A percentile compares a stretch with the other conserved stretches of the same genome.
Conservation (phyloP, 331 rosid genomes). For the Stylosanthes scabra region DNA sequence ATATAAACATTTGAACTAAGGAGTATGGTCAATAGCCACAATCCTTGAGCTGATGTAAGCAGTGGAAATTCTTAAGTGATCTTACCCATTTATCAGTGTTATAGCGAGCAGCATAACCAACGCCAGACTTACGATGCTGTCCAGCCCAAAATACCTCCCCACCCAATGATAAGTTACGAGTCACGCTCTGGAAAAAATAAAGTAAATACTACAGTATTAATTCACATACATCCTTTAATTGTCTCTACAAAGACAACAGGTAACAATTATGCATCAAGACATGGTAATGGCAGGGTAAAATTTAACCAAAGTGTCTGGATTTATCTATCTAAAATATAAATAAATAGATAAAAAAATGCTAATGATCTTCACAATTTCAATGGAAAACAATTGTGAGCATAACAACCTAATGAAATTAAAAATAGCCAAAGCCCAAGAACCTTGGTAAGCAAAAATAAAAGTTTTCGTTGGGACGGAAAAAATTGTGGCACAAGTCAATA, state of each 20-base stretch:
- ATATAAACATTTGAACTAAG: background rate
- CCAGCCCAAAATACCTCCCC: slow-evolving; percentile 99
- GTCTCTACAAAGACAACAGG: background rate
- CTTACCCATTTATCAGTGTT: slow-evolving; percentile 92
- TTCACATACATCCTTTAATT: slow-evolving; percentile 16
- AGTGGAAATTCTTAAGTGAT: slow-evolving; percentile 6
- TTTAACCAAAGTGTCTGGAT: background rate
- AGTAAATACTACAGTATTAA: slow-evolving; percentile 27
- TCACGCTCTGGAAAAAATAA: slow-evolving; percentile 67
- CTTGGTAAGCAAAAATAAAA: background rate
- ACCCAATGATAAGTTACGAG: slow-evolving; percentile 87
- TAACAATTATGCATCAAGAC: background rate
- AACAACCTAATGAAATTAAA: background rate
- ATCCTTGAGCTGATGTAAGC: background rate
- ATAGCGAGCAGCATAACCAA: slow-evolving; percentile 95
- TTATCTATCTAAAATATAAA: slow-evolving; percentile 11
- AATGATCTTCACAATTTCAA: background rate
- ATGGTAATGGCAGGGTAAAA: background rate
- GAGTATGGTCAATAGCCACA: background rate
- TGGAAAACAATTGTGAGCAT: background rate
- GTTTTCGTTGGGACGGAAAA: background rate
- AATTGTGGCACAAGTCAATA: background rate
- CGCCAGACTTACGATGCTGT: slow-evolving; percentile 96
- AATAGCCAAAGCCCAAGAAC: slow-evolving; percentile 13
- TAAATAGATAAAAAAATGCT: background rate